Evolutionary conservation across 2,329 filamentous ascomycete genomes (phyloP), one percentile per base, ranked within the genome.

Genomic region (Pseudogymnoascus sp.): DNA sequence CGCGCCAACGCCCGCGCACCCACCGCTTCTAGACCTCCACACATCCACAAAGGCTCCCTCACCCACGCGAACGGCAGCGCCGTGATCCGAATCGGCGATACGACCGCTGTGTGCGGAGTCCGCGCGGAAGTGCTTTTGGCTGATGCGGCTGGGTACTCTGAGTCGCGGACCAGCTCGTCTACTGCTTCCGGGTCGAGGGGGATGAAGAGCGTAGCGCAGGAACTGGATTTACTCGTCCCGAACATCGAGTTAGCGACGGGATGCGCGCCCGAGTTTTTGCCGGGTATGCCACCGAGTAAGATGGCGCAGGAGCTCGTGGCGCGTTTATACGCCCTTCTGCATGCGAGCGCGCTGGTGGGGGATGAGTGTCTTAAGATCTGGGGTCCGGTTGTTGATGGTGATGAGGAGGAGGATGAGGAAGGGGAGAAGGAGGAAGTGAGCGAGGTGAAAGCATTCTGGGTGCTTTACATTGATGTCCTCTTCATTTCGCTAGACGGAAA

Each of bases 221-320:
- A 85, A 63, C 82, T 85, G 71, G 86, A 91, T 70, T 78, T 99
- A 12, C 78, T 99, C 2, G 92, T 99, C 2, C 93, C 94, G 2
- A 99, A 99, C 72, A 84, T 99, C 62, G 94, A 97, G 72, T 79
- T 99, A 33, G 89, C 88, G 35, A 99, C 94, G 0, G 94, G 94
- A 37, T 95, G 90, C 72, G 90, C 92, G 6, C 92, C 93, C 2
- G 83, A 88, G 21, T 91, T 93, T 69, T 80, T 96, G 16, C 92
- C 94, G 0, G 92, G 92, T 52, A 88, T 88, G 8, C 88, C 94
- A 21, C 94, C 91, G 1, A 87, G 84, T 5, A 82, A 86, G 0
- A 80, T 92, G 35, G 92, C 92, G 2, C 94, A 99, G 77, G 89
- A 89, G 3, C 79, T 99, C 31, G 91, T 68, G 41, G 91, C 92